Conservation (phyloP, 2,329 filamentous ascomycete species). For the Alternaria rosae region DNA sequence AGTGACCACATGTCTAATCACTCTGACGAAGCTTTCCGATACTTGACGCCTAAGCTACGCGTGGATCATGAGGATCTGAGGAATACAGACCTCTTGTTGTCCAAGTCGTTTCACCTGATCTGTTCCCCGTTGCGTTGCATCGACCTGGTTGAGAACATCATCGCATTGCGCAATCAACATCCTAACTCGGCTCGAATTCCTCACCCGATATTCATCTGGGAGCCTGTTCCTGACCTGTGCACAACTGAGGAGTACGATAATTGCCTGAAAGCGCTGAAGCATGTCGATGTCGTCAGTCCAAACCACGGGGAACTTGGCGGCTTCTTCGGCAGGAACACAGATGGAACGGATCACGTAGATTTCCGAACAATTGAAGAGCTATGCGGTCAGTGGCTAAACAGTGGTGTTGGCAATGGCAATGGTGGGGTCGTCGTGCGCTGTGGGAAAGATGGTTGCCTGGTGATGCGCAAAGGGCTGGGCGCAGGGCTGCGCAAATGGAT, state of each 20-base stretch:
- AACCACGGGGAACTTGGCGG: slow-evolving; percentile 89
- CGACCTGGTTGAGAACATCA: slow-evolving; percentile 75
- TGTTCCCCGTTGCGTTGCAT: slow-evolving; percentile 81
- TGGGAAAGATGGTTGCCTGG: slow-evolving; percentile 74
- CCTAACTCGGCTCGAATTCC: slow-evolving; percentile 17
- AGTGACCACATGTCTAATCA: not conserved
- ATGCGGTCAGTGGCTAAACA: slow-evolving; percentile 46
- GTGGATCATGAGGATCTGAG: slow-evolving; percentile 76
- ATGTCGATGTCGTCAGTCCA: slow-evolving; percentile 71
- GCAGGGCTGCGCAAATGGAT: slow-evolving; percentile 67
- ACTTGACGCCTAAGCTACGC: slow-evolving; percentile 84
- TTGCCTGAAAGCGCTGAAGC: slow-evolving; percentile 60
- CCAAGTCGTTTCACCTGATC: slow-evolving; percentile 85
- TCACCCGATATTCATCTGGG: slow-evolving; percentile 84
- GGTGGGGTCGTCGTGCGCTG: slow-evolving; percentile 72
- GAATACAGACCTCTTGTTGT: slow-evolving; percentile 67
- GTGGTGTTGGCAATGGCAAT: slow-evolving; percentile 48
- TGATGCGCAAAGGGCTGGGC: slow-evolving; percentile 49
- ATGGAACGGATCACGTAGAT: slow-evolving; percentile 46
- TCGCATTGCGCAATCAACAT: slow-evolving; percentile 57
- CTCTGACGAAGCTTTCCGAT: slow-evolving; percentile 72
- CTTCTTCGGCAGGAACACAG: slow-evolving; percentile 70
- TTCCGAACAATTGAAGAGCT: slow-evolving; percentile 52
- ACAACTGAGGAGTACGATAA: slow-evolving; percentile 68
- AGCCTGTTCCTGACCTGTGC: slow-evolving; percentile 91